Evolutionary conservation across 768 basidiomycete species (phyloP), one percentile per base, ranked within the genome.

Genomic region (Cystofilobasidium macerans): DNA sequence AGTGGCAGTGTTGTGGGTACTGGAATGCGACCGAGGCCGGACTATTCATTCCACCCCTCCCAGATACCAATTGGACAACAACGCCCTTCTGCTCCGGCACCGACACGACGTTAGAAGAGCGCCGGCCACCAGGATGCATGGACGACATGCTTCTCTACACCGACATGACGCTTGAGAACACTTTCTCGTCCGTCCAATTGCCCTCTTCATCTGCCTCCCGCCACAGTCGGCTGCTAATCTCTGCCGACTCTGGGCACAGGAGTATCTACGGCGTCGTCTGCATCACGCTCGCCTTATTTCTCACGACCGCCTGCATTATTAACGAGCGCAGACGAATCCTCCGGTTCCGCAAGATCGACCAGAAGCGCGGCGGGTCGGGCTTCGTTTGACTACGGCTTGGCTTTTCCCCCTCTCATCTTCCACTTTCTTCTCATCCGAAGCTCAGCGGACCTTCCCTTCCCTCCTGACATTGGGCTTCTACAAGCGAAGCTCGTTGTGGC

Each of bases 1-100:
- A 92, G 89, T 80, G 89, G 71, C 74, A 77, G 64, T 93, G 91
- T 77, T 94, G 91, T 71, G 91, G 91, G 22, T 94, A 90, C 76
- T 76, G 72, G 65, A 82, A 82, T 69, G 82, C 82, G 26, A 82
- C 82, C 3, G 82, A 86, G 67, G 69, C 78, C 4, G 80, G 81
- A 38, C 57, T 78, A 79, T 70, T 76, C 75, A 40, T 54, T 75
- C 24, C 78, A 75, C 71, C 75, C 58, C 24, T 28, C 8, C 24
- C 35, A 7, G 28, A 45, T 36, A 24, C 36, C 35, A 20, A 35
- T 11, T 16, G 7, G 9, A 47, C 45, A 11, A 3, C 51, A 18
- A 76, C 73, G 59, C 84, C 80, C 64, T 85, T 85, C 73, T 95
- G 91, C 72, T n/a, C n/a, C n/a, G n/a, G n/a, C n/a, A 85, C 87